Evolutionary conservation across 176 grass and related monocot species (phyloP).

Genomic region (Musa schizocarpa): DNA sequence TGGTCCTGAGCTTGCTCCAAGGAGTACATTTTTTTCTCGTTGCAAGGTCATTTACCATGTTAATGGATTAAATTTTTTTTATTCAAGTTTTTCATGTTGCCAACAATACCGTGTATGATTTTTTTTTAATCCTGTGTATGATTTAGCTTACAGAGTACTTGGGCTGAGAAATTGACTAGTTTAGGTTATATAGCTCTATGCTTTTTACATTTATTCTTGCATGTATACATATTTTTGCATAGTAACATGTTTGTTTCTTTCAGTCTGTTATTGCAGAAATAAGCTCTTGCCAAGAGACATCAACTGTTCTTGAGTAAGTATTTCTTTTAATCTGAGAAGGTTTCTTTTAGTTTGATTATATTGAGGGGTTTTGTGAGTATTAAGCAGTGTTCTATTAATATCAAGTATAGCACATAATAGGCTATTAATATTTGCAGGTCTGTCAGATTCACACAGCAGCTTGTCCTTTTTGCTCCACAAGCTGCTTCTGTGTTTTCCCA

Average conservation of each 20-base stretch:
- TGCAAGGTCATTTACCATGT: constrained; percentile 61
- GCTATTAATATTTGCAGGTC: constrained; percentile 48
- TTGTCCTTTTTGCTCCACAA: constrained; percentile 98
- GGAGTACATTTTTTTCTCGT: constrained; percentile 92
- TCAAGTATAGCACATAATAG: neutral
- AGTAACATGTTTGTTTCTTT: constrained; percentile 15
- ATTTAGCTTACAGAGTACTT: neutral
- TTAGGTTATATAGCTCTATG: neutral
- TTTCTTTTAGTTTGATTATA: neutral
- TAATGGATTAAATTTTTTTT: neutral
- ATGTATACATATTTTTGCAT: constrained; percentile 13
- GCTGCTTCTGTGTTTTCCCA: constrained; percentile 86
- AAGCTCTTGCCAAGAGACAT: constrained; percentile 85
- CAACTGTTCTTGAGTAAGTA: constrained; percentile 81
- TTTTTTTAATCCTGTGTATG: no score
- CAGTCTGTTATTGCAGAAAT: constrained; percentile 98
- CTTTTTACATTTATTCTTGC: constrained; percentile 17
- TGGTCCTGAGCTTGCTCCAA: constrained; percentile 89
- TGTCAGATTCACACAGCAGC: constrained; percentile 94
- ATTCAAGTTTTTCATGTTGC: neutral
- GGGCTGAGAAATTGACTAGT: neutral
- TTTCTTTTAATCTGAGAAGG: neutral
- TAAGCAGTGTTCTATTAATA: neutral
- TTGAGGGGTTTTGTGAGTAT: neutral
- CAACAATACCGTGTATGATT: neutral